These are phyloP conservation scores for Boletus patriciae DNA, from an alignment of 768 basidiomycete genomes.

Conservation along the genomic window DNA sequence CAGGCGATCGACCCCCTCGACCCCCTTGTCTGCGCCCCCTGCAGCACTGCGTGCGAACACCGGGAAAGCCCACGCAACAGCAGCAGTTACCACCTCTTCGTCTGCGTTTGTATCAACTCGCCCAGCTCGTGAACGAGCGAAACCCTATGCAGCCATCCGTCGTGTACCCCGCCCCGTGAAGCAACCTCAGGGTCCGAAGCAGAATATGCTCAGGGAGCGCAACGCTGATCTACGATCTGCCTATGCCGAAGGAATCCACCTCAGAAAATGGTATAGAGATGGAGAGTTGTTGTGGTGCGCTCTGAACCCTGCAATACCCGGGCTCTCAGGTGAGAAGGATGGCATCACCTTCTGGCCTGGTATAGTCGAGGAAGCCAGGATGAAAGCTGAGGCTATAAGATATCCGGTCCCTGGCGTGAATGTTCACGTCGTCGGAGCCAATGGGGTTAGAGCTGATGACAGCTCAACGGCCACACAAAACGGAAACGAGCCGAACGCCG, in stretches of 20 bases:
- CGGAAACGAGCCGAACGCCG: slow-evolving; percentile 8
- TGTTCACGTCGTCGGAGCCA: background rate
- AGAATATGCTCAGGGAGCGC: slow-evolving; percentile 59
- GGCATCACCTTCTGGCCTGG: slow-evolving; percentile 75
- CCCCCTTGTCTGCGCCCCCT: slow-evolving; percentile 33
- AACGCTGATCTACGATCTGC: slow-evolving; percentile 63
- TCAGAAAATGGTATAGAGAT: slow-evolving; percentile 62
- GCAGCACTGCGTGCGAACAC: slow-evolving; percentile 13
- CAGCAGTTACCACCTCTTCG: slow-evolving; percentile 21
- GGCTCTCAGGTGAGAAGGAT: slow-evolving; percentile 38
- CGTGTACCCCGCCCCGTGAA: slow-evolving; percentile 38
- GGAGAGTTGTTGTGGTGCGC: slow-evolving; percentile 74
- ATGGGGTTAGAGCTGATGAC: slow-evolving; percentile 12
- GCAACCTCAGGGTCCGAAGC: slow-evolving; percentile 39
- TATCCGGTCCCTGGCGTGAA: slow-evolving; percentile 13
- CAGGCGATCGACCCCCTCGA: slow-evolving; percentile 37
- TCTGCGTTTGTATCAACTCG: slow-evolving; percentile 10
- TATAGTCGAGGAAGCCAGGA: slow-evolving; percentile 55
- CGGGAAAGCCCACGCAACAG: slow-evolving; percentile 7
- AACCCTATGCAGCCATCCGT: slow-evolving; percentile 45
- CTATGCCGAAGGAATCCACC: slow-evolving; percentile 43
- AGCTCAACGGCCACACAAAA: slow-evolving; percentile 2
- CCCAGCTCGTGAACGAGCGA: slow-evolving; percentile 24
- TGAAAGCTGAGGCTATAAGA: slow-evolving; percentile 47
- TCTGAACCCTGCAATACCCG: slow-evolving; percentile 50